These are phyloP conservation scores for Grigorovia yakushimaensis DNA, from an alignment of 805 yeast genomes.

Conservation along the genomic window DNA sequence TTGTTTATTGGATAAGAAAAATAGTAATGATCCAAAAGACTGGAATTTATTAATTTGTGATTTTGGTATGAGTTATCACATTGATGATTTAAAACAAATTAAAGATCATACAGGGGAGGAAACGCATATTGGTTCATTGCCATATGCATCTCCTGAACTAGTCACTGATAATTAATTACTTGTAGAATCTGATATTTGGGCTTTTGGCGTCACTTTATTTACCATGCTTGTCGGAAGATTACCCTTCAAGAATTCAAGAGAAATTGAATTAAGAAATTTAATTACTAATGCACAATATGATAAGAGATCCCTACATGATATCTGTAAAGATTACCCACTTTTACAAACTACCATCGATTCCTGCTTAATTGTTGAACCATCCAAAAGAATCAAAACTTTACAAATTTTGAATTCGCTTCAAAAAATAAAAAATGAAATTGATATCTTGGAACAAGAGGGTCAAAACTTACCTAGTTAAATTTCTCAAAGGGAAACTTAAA, in stretches of 20 bases:
- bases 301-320: constrained; percentile 33
- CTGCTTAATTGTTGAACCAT: constrained; percentile 39
- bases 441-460: constrained; percentile 4
- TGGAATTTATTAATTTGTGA: constrained; percentile 58
- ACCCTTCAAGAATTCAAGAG: constrained; percentile 79
- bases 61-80: constrained; percentile 65
- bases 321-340: constrained; percentile 18
- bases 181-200: constrained; percentile 81
- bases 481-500: neutral
- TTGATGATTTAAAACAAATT: constrained; percentile 4
- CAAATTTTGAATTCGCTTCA: constrained; percentile 36
- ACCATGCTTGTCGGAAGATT: constrained; percentile 64
- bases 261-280: constrained; percentile 65
- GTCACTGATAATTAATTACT: constrained; percentile 32
- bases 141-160: constrained; percentile 87
- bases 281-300: constrained; percentile 61
- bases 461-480: neutral
- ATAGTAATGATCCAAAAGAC: constrained; percentile 3
- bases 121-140: constrained; percentile 75
- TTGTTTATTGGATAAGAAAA: constrained; percentile 45
- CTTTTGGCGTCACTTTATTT: constrained; percentile 70
- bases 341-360: constrained; percentile 17
- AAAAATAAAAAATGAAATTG: constrained; percentile 34
- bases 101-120: neutral
- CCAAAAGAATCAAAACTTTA: neutral